A percentile compares a stretch with the other conserved stretches of the same genome.
phyloP scores from a whole-genome alignment of 2,329 filamentous ascomycete species.

The Cladosporium sp. region DNA sequence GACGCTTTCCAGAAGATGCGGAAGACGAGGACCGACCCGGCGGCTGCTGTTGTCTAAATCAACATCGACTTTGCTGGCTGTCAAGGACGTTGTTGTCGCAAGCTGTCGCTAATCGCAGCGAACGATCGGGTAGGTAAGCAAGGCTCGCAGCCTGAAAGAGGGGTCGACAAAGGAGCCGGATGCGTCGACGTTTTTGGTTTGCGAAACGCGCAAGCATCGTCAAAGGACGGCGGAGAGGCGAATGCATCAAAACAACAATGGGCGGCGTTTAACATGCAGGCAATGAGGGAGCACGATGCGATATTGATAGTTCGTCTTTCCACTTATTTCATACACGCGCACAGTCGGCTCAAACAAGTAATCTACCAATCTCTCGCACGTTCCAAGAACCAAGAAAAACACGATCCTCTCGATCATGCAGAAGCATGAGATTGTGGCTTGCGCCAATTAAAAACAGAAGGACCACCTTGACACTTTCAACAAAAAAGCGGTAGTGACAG shows the following conservation, averaged over 20 bases:
- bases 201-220: background rate
- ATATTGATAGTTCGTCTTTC: background rate
- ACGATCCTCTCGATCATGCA: background rate
- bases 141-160: background rate
- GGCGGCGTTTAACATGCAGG: too few relatives aligned
- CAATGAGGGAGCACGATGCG: too few relatives aligned
- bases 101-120: background rate
- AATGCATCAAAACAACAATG: too few relatives aligned
- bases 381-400: background rate
- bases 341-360: background rate
- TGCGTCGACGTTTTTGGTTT: background rate
- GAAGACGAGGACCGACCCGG: constrained; percentile 3
- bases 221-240: background rate
- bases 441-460: background rate
- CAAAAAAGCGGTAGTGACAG: constrained; percentile 3
- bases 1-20: background rate
- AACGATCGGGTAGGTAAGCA: background rate
- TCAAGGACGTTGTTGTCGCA: constrained; percentile 7
- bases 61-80: background rate
- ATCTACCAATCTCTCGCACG: background rate
- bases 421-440: background rate
- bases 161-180: background rate
- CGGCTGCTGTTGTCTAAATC: constrained; percentile 4
- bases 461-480: background rate
- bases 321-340: background rate